These are phyloP conservation scores for Penicillium expansum DNA, from an alignment of 2,329 filamentous ascomycete species.

Conservation along the genomic window DNA sequence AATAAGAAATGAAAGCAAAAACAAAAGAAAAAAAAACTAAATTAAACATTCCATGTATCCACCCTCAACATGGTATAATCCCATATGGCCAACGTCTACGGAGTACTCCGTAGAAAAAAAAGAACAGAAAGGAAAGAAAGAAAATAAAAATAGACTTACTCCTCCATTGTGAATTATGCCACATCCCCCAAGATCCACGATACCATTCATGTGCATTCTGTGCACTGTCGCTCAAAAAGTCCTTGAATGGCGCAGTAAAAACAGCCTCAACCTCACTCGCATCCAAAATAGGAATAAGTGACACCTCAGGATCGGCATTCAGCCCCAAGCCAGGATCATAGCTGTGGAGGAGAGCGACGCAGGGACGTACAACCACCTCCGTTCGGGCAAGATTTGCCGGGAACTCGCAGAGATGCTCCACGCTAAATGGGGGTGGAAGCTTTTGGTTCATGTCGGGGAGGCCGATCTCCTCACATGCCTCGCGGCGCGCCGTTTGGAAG, in stretches of 20 bases:
- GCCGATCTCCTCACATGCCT: constrained; percentile 91
- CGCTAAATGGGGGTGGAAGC: constrained; percentile 72
- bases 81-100: not conserved
- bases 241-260: constrained; percentile 83
- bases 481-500: constrained; percentile 81
- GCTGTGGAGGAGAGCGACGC: constrained; percentile 73
- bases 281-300: constrained; percentile 75
- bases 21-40: not conserved
- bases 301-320: constrained; percentile 60
- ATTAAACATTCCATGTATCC: not conserved
- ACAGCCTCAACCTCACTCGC: constrained; percentile 90
- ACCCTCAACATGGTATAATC: not conserved
- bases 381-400: constrained; percentile 73
- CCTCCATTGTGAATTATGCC: constrained; percentile 73
- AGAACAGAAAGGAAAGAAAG: not conserved
- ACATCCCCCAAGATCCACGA: constrained; percentile 75
- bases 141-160: constrained; percentile 36
- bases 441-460: constrained; percentile 68
- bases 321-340: constrained; percentile 47
- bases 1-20: too few relatives aligned
- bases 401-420: constrained; percentile 84
- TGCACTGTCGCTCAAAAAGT: constrained; percentile 60
- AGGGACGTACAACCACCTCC: constrained; percentile 70
- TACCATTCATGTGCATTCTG: constrained; percentile 67
- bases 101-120: not conserved